These are phyloP conservation scores for Eruca vesicaria DNA, from an alignment of 441 rosid genomes.

Conservation along the genomic window DNA sequence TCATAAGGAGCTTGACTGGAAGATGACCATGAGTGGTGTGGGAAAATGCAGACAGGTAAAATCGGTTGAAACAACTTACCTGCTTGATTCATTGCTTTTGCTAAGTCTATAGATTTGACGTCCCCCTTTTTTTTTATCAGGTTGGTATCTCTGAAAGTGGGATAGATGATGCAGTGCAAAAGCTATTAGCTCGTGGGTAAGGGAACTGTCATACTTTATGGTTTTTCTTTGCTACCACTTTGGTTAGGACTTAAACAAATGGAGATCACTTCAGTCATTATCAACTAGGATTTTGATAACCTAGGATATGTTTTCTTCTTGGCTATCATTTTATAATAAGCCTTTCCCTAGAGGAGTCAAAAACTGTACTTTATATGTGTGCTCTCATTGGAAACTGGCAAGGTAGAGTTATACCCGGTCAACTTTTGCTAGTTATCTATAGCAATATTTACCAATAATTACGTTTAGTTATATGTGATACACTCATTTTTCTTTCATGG, in stretches of 20 bases:
- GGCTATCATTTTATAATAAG: not conserved
- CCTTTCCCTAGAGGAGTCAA: not conserved
- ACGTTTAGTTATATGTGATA: not conserved
- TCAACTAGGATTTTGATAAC: not conserved
- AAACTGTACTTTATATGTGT: not conserved
- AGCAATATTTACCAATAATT: not conserved
- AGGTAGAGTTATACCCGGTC: not conserved
- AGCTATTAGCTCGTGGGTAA: conserved; percentile 93
- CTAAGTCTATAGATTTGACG: not conserved
- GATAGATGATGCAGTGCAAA: conserved; percentile 89
- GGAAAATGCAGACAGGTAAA: conserved; percentile 98
- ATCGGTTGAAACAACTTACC: conserved; percentile 7
- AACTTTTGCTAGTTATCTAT: not conserved
- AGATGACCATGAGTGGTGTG: conserved; percentile 89
- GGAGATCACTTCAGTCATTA: conserved; percentile 8
- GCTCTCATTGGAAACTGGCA: not conserved
- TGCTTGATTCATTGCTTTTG: conserved; percentile 4
- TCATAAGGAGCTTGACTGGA: conserved; percentile 95
- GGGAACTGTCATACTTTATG: conserved; percentile 27
- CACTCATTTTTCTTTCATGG: not conserved
- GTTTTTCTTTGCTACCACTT: not conserved
- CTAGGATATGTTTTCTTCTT: conserved; percentile 3
- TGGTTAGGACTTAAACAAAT: not conserved
- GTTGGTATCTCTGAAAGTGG: conserved; percentile 92
- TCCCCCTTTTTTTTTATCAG: conserved; percentile 41